These are phyloP conservation scores for Lactarius hengduanensis DNA, from an alignment of 768 basidiomycete genomes.

Conservation along the genomic window DNA sequence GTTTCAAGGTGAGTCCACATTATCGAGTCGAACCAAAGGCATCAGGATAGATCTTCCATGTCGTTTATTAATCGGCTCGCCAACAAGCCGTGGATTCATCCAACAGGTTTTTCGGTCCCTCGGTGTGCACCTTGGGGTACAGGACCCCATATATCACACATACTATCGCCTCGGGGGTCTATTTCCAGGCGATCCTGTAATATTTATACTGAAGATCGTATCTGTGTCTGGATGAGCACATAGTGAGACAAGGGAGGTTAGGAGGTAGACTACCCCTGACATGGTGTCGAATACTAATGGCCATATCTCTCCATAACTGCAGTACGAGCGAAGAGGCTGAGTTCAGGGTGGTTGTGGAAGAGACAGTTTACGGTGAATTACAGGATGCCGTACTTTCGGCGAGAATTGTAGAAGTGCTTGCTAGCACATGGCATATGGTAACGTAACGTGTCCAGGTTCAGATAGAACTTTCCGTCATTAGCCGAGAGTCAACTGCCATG, in stretches of 20 bases:
- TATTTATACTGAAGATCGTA: neutral
- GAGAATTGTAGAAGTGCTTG: neutral
- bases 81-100: neutral
- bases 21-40: neutral
- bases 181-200: neutral
- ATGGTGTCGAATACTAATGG: neutral
- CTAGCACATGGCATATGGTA: neutral
- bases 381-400: neutral
- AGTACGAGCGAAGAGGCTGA: neutral
- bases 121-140: neutral
- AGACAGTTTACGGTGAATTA: neutral
- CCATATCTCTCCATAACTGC: neutral
- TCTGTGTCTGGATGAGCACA: neutral
- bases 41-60: neutral
- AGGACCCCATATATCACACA: neutral
- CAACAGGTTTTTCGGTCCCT: neutral
- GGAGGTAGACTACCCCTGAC: neutral
- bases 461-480: neutral
- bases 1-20: neutral
- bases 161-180: neutral
- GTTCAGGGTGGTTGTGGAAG: neutral
- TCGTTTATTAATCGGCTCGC: neutral
- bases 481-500: neutral
- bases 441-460: neutral
- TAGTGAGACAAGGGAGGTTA: too few relatives aligned